Conservation (phyloP, 345 rosid genomes). For the Arabis hirsuta region DNA sequence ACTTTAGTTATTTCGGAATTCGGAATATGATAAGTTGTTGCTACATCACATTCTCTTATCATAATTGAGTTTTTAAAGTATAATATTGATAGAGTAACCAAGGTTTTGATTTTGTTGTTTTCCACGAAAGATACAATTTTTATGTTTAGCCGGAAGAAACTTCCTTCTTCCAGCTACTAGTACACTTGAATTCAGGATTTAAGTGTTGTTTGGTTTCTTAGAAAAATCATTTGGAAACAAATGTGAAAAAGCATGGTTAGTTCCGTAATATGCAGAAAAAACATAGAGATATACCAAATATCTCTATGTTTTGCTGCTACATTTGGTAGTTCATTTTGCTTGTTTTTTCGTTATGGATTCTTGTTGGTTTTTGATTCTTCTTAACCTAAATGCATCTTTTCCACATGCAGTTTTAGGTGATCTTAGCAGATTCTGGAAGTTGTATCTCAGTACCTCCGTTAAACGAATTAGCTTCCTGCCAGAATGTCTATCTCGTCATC, state of each 20-base stretch:
- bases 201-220: background rate
- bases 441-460: slow-evolving; percentile 14
- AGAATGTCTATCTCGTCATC: slow-evolving; percentile 49
- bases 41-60: background rate
- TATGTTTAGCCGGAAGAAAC: too few species aligned
- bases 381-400: background rate
- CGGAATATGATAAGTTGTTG: background rate
- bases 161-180: background rate
- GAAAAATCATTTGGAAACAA: background rate
- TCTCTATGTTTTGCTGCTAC: background rate
- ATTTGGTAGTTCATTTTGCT: background rate
- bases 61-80: too few species aligned
- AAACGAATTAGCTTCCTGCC: background rate
- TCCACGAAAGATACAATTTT: too few species aligned
- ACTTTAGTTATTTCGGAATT: background rate
- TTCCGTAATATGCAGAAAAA: background rate
- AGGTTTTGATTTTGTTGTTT: too few species aligned
- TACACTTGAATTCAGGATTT: slow-evolving; percentile 5
- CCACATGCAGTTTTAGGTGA: background rate
- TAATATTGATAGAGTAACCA: too few species aligned
- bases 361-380: background rate
- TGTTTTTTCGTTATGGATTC: background rate
- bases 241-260: slow-evolving; percentile 6
- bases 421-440: slow-evolving; percentile 23
- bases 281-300: background rate